Percentiles rank a stretch among this genome's conserved stretches.
Conservation (phyloP, 352 stramenopile species). For the Pythium sp. region DNA sequence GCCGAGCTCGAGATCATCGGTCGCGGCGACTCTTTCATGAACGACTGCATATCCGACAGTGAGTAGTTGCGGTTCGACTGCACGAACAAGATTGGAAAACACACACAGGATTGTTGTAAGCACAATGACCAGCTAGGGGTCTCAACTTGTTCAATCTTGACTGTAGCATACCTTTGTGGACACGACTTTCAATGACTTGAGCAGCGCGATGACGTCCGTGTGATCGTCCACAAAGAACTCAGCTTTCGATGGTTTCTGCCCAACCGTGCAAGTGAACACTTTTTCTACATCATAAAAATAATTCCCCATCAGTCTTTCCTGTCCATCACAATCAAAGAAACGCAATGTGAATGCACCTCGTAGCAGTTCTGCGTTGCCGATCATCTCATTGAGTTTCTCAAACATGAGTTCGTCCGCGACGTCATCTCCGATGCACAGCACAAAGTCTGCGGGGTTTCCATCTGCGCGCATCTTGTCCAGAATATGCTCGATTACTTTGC, state of each 20-base stretch:
- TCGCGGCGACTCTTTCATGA: slow-evolving; percentile 47
- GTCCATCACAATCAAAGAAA: too few relatives aligned
- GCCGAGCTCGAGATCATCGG: slow-evolving; percentile 54
- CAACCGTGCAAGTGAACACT: slow-evolving; percentile 96
- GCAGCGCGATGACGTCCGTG: slow-evolving; percentile 91
- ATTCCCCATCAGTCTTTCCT: neutral
- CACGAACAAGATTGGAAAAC: neutral
- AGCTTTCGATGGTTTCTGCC: slow-evolving; percentile 97
- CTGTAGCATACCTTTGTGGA: slow-evolving; percentile 57
- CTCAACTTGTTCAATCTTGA: neutral
- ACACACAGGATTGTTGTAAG: neutral
- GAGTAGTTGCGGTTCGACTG: slow-evolving; percentile 84
- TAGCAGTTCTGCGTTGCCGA: slow-evolving; percentile 30
- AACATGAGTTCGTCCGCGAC: slow-evolving; percentile 99
- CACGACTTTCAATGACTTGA: slow-evolving; percentile 78
- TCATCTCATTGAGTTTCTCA: slow-evolving; percentile 60
- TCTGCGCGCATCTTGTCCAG: slow-evolving; percentile 75
- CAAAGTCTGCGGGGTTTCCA: slow-evolving; percentile 91
- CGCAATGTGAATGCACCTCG: slow-evolving; percentile 30
- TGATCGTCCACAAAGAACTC: slow-evolving; percentile 97
- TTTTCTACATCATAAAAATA: slow-evolving; percentile 35
- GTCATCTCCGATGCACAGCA: slow-evolving; percentile 97
- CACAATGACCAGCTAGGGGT: neutral
- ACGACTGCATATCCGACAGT: slow-evolving; percentile 81
- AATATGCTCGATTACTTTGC: slow-evolving; percentile 92